Conservation (phyloP, 139 green algal genomes). For the Chlamydomonas sphaeroides region DNA sequence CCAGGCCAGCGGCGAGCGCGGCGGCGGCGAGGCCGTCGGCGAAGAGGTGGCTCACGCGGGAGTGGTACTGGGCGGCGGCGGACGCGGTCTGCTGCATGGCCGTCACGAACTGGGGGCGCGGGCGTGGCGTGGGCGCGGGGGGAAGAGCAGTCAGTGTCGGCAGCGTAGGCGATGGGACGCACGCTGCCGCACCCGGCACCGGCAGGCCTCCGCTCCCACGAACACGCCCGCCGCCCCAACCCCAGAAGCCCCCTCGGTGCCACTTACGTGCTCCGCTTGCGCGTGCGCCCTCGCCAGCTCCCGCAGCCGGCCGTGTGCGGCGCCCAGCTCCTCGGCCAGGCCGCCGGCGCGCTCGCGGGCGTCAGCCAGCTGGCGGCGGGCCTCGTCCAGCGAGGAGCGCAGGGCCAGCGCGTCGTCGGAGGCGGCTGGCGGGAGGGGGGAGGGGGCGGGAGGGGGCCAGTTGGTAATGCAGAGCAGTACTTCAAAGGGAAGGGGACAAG, state of each 20-base stretch:
- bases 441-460: neutral
- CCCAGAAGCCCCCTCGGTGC: neutral
- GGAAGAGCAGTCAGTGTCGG: neutral
- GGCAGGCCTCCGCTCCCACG: too few relatives aligned
- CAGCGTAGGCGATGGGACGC: too few relatives aligned
- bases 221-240: neutral
- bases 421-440: neutral
- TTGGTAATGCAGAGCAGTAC: too few relatives aligned
- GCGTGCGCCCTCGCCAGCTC: constrained; percentile 15
- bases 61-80: neutral
- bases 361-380: neutral
- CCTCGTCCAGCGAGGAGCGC: constrained; percentile 12
- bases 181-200: too few relatives aligned
- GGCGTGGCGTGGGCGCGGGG: too few relatives aligned
- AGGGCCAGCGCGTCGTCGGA: constrained; percentile 5
- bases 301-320: neutral
- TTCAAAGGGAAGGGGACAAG: too few relatives aligned
- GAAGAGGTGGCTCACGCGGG: neutral
- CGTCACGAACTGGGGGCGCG: neutral
- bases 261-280: constrained; percentile 1
- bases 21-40: neutral
- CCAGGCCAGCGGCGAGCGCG: neutral
- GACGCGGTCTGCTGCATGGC: constrained; percentile 13
- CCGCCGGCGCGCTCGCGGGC: neutral
- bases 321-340: constrained; percentile 8